A percentile compares a stretch with the other conserved stretches of the same genome.
phyloP scores from a whole-genome alignment of 352 stramenopile species.

The Peronospora farinosa region DNA sequence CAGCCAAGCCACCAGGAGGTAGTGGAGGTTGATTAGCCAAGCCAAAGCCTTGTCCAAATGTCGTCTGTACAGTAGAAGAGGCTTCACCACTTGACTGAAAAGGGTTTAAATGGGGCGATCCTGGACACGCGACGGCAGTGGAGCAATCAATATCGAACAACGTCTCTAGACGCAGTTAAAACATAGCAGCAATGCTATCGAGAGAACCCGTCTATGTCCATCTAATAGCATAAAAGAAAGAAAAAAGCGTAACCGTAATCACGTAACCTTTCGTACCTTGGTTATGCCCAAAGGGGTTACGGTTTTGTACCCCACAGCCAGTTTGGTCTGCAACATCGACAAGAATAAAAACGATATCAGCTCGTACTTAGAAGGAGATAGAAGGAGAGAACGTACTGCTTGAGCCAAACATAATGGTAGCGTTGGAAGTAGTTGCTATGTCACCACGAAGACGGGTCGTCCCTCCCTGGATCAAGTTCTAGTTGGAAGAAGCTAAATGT shows the following conservation, averaged over 20 bases:
- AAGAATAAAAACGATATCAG: not conserved
- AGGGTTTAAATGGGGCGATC: slow-evolving; percentile 20
- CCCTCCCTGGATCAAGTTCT: not conserved
- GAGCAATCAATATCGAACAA: slow-evolving; percentile 30
- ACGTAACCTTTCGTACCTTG: slow-evolving; percentile 35
- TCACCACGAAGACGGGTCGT: not conserved
- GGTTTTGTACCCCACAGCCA: not conserved
- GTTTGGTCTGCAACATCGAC: too few relatives aligned
- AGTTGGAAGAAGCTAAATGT: not conserved
- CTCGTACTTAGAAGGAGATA: not conserved
- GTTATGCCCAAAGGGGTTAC: slow-evolving; percentile 34
- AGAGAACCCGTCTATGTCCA: slow-evolving; percentile 2
- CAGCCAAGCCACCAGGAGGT: slow-evolving; percentile 21
- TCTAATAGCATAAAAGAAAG: not conserved
- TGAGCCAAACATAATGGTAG: slow-evolving; percentile 32
- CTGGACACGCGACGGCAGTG: slow-evolving; percentile 30
- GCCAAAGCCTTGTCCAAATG: slow-evolving; percentile 36
- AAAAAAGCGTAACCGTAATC: slow-evolving; percentile 4
- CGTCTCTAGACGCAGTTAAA: slow-evolving; percentile 7
- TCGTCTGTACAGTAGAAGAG: slow-evolving; percentile 12
- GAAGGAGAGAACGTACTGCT: slow-evolving; percentile 22
- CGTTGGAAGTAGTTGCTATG: slow-evolving; percentile 2
- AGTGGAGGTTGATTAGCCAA: slow-evolving; percentile 24
- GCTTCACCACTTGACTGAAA: slow-evolving; percentile 25
- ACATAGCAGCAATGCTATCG: slow-evolving; percentile 2